Evolutionary conservation across 352 stramenopile genomes (phyloP).

Genomic region (Globisporangium iwayamae): DNA sequence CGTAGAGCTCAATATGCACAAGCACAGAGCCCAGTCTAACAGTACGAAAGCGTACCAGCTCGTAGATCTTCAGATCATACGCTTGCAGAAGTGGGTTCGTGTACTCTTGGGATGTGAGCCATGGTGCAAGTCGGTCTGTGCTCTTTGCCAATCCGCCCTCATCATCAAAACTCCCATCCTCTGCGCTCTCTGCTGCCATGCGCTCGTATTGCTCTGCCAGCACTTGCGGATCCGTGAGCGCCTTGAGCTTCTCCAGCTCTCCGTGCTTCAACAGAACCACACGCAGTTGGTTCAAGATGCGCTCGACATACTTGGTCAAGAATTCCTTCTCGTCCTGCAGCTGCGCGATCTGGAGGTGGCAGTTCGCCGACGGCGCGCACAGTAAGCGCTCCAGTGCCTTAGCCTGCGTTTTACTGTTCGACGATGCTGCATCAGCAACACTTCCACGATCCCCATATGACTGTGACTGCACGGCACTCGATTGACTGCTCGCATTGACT

Average conservation of each 20-base stretch:
- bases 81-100: slow-evolving; percentile 70
- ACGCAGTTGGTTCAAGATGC: slow-evolving; percentile 59
- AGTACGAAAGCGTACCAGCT: slow-evolving; percentile 35
- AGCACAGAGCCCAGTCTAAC: not conserved
- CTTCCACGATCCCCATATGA: not conserved
- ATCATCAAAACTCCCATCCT: slow-evolving; percentile 6
- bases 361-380: slow-evolving; percentile 21
- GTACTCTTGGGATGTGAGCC: slow-evolving; percentile 68
- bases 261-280: slow-evolving; percentile 57
- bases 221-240: slow-evolving; percentile 32
- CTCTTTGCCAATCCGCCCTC: not conserved
- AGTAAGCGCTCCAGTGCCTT: slow-evolving; percentile 5
- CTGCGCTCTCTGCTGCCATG: slow-evolving; percentile 16
- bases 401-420: not conserved
- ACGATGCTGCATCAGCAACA: not conserved
- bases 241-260: slow-evolving; percentile 71
- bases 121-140: slow-evolving; percentile 33
- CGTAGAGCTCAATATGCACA: not conserved
- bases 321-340: slow-evolving; percentile 65
- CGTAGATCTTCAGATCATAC: slow-evolving; percentile 77
- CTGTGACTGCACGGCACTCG: not conserved
- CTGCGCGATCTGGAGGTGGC: slow-evolving; percentile 39
- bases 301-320: slow-evolving; percentile 61
- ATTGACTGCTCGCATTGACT: not conserved
- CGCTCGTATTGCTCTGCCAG: slow-evolving; percentile 13